Evolutionary conservation across 2,329 filamentous ascomycete genomes (phyloP).

Genomic region (Colletotrichum musicola): DNA sequence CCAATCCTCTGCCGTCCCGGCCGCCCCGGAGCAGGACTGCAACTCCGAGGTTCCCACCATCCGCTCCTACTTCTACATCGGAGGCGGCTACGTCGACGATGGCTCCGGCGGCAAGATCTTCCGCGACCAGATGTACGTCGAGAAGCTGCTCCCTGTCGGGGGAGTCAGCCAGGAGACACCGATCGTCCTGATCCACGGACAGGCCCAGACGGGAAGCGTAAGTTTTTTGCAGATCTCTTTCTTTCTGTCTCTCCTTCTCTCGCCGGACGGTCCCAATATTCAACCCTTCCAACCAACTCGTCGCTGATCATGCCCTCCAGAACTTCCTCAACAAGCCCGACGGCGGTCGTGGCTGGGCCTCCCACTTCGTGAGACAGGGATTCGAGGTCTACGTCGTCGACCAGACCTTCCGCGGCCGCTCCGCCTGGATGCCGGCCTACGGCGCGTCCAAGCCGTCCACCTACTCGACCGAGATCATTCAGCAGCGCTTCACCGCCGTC

Average conservation of each 20-base stretch:
- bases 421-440: conserved; percentile 52
- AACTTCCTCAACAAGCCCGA: conserved; percentile 63
- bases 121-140: conserved; percentile 66
- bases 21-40: conserved; percentile 3
- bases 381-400: conserved; percentile 63
- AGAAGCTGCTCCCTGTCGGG: conserved; percentile 55
- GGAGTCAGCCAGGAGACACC: conserved; percentile 46
- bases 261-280: background rate
- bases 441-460: conserved; percentile 42
- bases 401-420: conserved; percentile 59
- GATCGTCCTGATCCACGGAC: conserved; percentile 58
- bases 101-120: conserved; percentile 47
- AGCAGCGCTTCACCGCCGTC: conserved; percentile 54
- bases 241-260: background rate
- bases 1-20: conserved; percentile 21
- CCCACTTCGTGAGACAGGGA: conserved; percentile 58
- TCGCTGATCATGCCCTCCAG: conserved; percentile 40
- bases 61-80: conserved; percentile 52
- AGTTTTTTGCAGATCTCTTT: conserved; percentile 36
- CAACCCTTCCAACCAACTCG: conserved; percentile 3
- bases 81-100: conserved; percentile 51
- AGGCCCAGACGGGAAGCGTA: conserved; percentile 55
- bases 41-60: conserved; percentile 40
- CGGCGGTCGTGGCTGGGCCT: conserved; percentile 61
- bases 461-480: conserved; percentile 51